Percentiles rank a stretch among this genome's conserved stretches.
Evolutionary conservation across 768 basidiomycete species (phyloP).

Genomic region (Dioszegia aurantiaca): DNA sequence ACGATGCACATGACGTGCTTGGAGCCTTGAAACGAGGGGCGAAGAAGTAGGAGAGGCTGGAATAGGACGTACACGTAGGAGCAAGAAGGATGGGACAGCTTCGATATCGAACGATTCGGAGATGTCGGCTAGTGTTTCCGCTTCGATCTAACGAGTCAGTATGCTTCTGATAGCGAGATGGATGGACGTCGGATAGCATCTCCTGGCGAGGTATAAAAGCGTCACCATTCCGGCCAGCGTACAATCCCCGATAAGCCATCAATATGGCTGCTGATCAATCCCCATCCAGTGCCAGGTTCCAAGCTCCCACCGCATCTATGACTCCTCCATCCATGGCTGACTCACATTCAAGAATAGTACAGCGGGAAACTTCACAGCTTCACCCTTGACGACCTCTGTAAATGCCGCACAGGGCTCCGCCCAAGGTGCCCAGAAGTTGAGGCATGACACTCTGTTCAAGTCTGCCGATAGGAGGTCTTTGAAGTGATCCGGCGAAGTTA

Average conservation of each 20-base stretch:
- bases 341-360: conserved; percentile 72
- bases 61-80: conserved; percentile 66
- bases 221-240: no score
- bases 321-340: conserved; percentile 22
- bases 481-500: conserved; percentile 70
- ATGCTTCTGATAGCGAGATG: background rate
- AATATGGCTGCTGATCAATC: no score
- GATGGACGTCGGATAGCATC: no score
- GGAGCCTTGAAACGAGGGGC: background rate
- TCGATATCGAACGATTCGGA: conserved; percentile 89
- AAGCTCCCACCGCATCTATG: no score
- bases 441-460: conserved; percentile 73
- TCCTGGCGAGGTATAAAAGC: no score
- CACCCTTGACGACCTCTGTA: conserved; percentile 71
- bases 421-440: conserved; percentile 94
- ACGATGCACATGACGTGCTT: background rate
- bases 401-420: conserved; percentile 86
- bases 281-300: no score
- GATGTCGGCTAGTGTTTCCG: conserved; percentile 63
- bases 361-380: conserved; percentile 67
- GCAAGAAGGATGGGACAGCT: conserved; percentile 77
- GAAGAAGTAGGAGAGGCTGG: background rate
- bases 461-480: conserved; percentile 70
- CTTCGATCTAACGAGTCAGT: conserved; percentile 47
- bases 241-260: no score